Evolutionary conservation across 495 filamentous ascomycete species (phyloP), one percentile per base, ranked within the genome.

Genomic region (Aspergillus carlsbadensis): DNA sequence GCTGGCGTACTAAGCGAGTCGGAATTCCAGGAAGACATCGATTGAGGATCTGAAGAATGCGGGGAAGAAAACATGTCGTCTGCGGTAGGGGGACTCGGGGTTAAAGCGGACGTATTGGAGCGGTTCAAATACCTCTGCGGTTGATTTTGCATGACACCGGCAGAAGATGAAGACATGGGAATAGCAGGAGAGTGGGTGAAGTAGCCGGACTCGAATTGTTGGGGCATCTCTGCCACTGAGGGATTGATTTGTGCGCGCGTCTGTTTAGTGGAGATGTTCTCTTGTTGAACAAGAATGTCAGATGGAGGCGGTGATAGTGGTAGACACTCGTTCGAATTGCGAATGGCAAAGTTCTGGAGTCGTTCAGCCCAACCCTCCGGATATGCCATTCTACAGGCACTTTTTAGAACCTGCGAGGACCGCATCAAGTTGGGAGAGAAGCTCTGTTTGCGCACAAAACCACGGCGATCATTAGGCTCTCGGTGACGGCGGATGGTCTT

Each of bases 281-380:
- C 74, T 21, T 75, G 73, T 57, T 79, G 64, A 18, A 73, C 56
- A 14, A 75, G 65, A 44, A 73, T 69, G 61, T 75, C 75, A 1
- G 75, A 77, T 11, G 73, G 70, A 13, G 75, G 74, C 7, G 75
- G 75, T 22, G 77, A 79, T 41, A 79, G 56, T 44, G 75, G 76
- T 10, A 77, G 65, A 33, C 70, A 65, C 34, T 75, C 72, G 43
- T 77, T 72, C 3, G 70, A 64, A 55, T 56, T 65, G 37, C 63
- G 67, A 33, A 75, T 57, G 49, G 56, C 67, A 56, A 73, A 77
- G 58, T 72, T 73, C 57, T 78, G 75, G 40, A 76, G 64, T 52
- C 74, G 65, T 57, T 72, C 69, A 36, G 67, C 61, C 71, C 72
- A 77, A 31, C 60, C 64, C 49, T 77, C 76, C 0, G 74, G 68